A percentile compares a stretch with the other conserved stretches of the same genome.
Conservation (phyloP, 768 basidiomycete species). For the Mycena leptocephala region DNA sequence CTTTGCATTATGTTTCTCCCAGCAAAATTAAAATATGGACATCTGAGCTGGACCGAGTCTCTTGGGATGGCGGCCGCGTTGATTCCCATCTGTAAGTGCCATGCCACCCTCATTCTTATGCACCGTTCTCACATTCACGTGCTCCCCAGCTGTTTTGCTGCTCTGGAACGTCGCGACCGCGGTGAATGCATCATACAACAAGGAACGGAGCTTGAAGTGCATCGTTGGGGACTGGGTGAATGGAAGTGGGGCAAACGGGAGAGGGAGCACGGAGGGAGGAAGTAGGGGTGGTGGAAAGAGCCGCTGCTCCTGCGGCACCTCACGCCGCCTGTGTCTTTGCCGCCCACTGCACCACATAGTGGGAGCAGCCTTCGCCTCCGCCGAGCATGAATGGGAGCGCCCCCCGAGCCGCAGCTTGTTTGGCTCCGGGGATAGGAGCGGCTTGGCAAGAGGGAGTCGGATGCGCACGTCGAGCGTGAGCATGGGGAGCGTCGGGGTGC, state of each 20-base stretch:
- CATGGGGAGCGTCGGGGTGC: neutral
- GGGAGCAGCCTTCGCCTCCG: conserved; percentile 3
- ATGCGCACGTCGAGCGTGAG: conserved; percentile 23
- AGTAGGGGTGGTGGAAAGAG: neutral
- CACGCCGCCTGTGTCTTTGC: conserved; percentile 27
- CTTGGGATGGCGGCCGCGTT: neutral
- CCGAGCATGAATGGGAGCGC: conserved; percentile 7
- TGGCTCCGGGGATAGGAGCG: neutral
- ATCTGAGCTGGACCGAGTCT: neutral
- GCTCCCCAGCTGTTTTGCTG: conserved; percentile 35
- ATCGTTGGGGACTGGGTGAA: conserved; percentile 27
- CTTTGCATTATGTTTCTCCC: neutral
- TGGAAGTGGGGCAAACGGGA: neutral
- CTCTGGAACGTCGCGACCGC: conserved; percentile 41
- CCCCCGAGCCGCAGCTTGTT: conserved; percentile 25
- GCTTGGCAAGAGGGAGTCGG: neutral
- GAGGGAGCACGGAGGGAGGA: neutral
- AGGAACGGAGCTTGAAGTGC: conserved; percentile 42
- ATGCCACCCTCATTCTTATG: no score
- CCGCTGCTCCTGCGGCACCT: conserved; percentile 27
- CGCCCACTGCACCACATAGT: neutral
- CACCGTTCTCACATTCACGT: neutral
- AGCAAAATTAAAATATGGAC: neutral
- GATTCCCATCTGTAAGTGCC: neutral
- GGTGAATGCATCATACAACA: conserved; percentile 41